Conservation (phyloP, 1,139 yeast species). For the Magnusiomyces clavatus region DNA sequence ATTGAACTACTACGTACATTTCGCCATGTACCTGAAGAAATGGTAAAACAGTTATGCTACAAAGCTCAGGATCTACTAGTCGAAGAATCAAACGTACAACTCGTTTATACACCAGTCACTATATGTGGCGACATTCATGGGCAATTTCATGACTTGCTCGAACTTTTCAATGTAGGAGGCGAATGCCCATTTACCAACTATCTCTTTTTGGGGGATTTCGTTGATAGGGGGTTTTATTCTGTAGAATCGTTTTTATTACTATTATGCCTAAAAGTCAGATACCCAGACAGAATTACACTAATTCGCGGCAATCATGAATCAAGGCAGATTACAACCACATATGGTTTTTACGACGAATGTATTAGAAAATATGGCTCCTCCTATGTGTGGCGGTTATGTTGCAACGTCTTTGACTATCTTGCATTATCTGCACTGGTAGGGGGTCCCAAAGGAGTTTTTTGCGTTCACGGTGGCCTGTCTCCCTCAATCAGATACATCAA, state of each 20-base stretch:
- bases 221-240: slow-evolving; percentile 95
- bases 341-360: slow-evolving; percentile 96
- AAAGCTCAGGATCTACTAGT: slow-evolving; percentile 87
- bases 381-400: slow-evolving; percentile 77
- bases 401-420: slow-evolving; percentile 80
- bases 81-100: slow-evolving; percentile 86
- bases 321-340: slow-evolving; percentile 94
- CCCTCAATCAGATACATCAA: slow-evolving; percentile 82
- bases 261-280: slow-evolving; percentile 77
- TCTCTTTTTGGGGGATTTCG: slow-evolving; percentile 70
- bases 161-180: slow-evolving; percentile 78
- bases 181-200: slow-evolving; percentile 74
- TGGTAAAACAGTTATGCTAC: slow-evolving; percentile 72
- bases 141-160: slow-evolving; percentile 85
- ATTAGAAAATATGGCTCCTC: slow-evolving; percentile 91
- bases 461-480: slow-evolving; percentile 94
- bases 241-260: slow-evolving; percentile 73
- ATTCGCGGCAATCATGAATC: slow-evolving; percentile 96
- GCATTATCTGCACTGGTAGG: slow-evolving; percentile 89
- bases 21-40: slow-evolving; percentile 74
- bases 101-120: slow-evolving; percentile 93
- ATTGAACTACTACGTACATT: slow-evolving; percentile 60
- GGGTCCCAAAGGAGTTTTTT: slow-evolving; percentile 68
- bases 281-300: slow-evolving; percentile 89
- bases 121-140: slow-evolving; percentile 98